phyloP scores from a whole-genome alignment of 2,329 filamentous ascomycete genomes.

The Grosmannia serpens region DNA sequence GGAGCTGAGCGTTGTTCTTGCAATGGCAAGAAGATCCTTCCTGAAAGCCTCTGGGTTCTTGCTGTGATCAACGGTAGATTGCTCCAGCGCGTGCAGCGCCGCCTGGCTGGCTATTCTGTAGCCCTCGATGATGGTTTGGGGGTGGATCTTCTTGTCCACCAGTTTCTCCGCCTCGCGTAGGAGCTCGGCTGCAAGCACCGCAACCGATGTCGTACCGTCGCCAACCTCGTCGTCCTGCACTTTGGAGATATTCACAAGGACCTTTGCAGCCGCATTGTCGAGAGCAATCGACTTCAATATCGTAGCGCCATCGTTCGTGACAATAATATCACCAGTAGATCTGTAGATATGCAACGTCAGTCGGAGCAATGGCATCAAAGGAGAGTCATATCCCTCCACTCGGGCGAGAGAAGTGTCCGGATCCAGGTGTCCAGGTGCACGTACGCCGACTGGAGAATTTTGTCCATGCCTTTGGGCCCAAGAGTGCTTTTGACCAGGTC shows the following conservation, averaged over 20 bases:
- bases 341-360: conserved; percentile 28
- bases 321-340: conserved; percentile 93
- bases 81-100: conserved; percentile 72
- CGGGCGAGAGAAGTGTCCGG: too few species aligned
- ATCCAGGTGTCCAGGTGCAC: conserved; percentile 22
- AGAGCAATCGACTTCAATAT: conserved; percentile 97
- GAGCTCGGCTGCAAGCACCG: conserved; percentile 88
- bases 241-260: conserved; percentile 98
- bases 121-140: conserved; percentile 97
- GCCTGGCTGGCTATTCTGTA: conserved; percentile 94
- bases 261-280: conserved; percentile 96
- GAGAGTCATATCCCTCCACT: not conserved
- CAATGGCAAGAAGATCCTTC: conserved; percentile 81
- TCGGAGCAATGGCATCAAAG: not conserved
- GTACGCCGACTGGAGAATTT: conserved; percentile 90
- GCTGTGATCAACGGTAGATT: conserved; percentile 82
- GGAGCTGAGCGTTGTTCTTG: conserved; percentile 88
- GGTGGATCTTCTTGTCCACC: conserved; percentile 96
- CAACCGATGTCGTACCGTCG: conserved; percentile 95
- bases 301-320: conserved; percentile 96
- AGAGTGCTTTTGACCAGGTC: conserved; percentile 96
- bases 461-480: conserved; percentile 98
- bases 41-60: conserved; percentile 72
- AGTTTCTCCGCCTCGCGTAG: conserved; percentile 94
- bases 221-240: conserved; percentile 98